These are phyloP conservation scores for Phylloporus arenicola DNA, from an alignment of 768 basidiomycete genomes.

Conservation along the genomic window DNA sequence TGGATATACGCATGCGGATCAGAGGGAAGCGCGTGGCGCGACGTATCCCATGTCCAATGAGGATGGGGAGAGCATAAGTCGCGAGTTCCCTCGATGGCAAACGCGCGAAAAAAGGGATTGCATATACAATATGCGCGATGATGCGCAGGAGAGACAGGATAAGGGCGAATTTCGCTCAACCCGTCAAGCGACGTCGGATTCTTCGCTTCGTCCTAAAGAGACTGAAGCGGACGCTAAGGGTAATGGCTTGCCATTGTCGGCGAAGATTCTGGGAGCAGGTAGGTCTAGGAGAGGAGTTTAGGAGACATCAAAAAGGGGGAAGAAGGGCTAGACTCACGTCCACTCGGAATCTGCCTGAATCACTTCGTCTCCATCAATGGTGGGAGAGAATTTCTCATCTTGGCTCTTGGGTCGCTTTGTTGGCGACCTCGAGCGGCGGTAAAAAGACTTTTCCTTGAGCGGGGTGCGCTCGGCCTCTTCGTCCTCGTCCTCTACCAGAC, in stretches of 20 bases:
- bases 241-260: constrained; percentile 58
- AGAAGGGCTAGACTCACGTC: constrained; percentile 25
- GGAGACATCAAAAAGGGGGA: not conserved
- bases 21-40: constrained; percentile 21
- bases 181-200: constrained; percentile 26
- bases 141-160: constrained; percentile 12
- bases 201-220: constrained; percentile 49
- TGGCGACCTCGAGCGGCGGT: constrained; percentile 16
- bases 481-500: constrained; percentile 22
- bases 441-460: constrained; percentile 25
- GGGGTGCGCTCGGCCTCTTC: constrained; percentile 22
- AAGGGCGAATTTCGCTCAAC: constrained; percentile 11
- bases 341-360: constrained; percentile 24
- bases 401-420: constrained; percentile 10
- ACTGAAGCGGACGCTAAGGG: constrained; percentile 50
- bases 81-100: constrained; percentile 21
- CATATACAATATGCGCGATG: constrained; percentile 19
- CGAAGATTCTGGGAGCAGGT: constrained; percentile 51
- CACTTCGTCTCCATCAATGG: constrained; percentile 5
- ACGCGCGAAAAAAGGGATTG: constrained; percentile 19
- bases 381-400: constrained; percentile 15
- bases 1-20: constrained; percentile 18
- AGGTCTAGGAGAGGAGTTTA: constrained; percentile 37
- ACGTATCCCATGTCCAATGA: constrained; percentile 18
- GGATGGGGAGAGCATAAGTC: constrained; percentile 17